Base-by-base conservation (phyloP, 345 rosid species). In the Citrus reticulata region DNA sequence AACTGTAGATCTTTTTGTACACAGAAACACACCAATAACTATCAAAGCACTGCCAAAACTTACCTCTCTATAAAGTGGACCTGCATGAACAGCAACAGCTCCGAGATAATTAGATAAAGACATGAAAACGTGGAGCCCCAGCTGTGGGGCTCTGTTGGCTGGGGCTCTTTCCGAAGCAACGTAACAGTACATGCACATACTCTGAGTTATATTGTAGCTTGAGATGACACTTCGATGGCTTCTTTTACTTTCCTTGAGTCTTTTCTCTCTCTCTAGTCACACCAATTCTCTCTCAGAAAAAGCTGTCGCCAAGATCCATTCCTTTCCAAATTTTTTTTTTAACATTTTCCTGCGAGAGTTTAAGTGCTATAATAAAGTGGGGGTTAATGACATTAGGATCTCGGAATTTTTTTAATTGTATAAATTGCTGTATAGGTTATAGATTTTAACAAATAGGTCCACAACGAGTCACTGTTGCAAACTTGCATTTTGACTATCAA, bases 261-360 rank as follows among this genome's bases (percentile, higher is more conserved):
- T 79, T 77, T 30, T 69, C 68, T 22, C 63, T 63, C 34, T 66
- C 65, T 35, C 58, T 29, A 34, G 55, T 57, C 66, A 39, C 75
- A 19, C 32, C 76, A 67, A 76, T 17, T 62, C 68, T 16, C 39
- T 13, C 16, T 11, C 17, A 13, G 34, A 14, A 68, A 87, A 83
- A 81, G 83, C 83, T 85, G 83, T 85, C 84, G 77, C 76, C 82
- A 68, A 77, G 78, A 83, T 87, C 86, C 85, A 78, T 34, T 70
- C 74, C 54, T 72, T 75, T 68, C 77, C 35, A 49, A 42, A 37
- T 27, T 9, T 20, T 39, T 58, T 68, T 42, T 34, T 17, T 54
- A 16, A 20, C 68, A 49, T 3, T 72, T 42, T 6, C 65, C 4
- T 40, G 9, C 7, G 16, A 51, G 14, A 49, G 27, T 9, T 9